These are phyloP conservation scores for Dichotomopilus funicola DNA, from an alignment of 2,329 filamentous ascomycete genomes.

Conservation along the genomic window DNA sequence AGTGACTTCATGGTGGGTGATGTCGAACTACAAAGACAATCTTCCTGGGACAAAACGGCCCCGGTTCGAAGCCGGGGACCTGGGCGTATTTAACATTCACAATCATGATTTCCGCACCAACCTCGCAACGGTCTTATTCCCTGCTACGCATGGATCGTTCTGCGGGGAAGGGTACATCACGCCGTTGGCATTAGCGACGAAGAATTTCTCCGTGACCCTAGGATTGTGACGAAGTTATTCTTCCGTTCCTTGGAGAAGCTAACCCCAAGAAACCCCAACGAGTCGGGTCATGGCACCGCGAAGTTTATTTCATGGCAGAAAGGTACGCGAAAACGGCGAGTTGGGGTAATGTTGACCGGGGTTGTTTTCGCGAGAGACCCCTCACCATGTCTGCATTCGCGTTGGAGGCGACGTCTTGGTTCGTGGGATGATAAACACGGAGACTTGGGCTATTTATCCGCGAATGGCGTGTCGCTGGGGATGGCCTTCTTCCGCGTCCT, in stretches of 20 bases:
- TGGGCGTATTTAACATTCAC: too few relatives aligned
- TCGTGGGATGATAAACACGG: not conserved
- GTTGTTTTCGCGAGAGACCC: not conserved
- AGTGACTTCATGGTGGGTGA: constrained; percentile 4
- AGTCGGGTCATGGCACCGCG: not conserved
- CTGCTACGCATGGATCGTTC: not conserved
- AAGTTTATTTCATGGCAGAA: not conserved
- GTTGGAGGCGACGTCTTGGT: not conserved
- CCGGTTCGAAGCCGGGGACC: not conserved
- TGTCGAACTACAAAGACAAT: not conserved
- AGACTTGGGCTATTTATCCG: not conserved
- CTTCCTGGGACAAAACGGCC: not conserved
- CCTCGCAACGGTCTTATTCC: not conserved
- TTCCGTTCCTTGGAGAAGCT: not conserved
- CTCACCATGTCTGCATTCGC: not conserved
- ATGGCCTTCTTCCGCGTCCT: not conserved
- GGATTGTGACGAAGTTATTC: not conserved
- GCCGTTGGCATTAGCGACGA: too few relatives aligned
- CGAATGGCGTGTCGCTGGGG: constrained; percentile 2
- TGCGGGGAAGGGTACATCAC: not conserved
- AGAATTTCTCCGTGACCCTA: constrained; percentile 3
- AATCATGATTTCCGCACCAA: not conserved
- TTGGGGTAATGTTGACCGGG: not conserved
- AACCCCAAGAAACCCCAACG: not conserved
- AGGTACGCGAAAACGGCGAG: not conserved